phyloP scores from a whole-genome alignment of 495 filamentous ascomycete genomes.

The Astrothelium macrocarpum region DNA sequence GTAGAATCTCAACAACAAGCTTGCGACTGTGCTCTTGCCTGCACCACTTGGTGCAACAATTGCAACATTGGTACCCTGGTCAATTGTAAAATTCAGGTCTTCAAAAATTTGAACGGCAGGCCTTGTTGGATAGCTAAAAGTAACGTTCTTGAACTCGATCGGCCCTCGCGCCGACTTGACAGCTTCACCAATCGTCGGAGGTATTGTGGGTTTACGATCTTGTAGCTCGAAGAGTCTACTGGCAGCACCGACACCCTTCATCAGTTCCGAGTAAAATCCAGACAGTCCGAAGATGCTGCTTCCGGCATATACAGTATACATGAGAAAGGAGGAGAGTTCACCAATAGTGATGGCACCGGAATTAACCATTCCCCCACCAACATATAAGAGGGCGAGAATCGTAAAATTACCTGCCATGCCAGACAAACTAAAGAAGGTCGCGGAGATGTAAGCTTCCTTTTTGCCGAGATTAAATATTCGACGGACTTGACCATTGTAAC shows the following conservation, averaged over 20 bases:
- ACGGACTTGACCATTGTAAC: conserved; percentile 85
- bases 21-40: conserved; percentile 89
- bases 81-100: conserved; percentile 78
- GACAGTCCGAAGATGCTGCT: conserved; percentile 86
- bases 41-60: conserved; percentile 93
- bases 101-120: conserved; percentile 80
- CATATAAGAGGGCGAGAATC: conserved; percentile 81
- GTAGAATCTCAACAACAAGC: conserved; percentile 84
- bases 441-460: conserved; percentile 74
- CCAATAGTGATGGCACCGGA: conserved; percentile 78
- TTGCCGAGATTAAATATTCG: conserved; percentile 85
- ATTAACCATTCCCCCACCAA: conserved; percentile 81
- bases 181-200: conserved; percentile 65
- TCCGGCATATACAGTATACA: conserved; percentile 94
- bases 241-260: conserved; percentile 96
- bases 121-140: conserved; percentile 22
- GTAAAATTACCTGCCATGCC: conserved; percentile 93
- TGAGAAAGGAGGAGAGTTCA: conserved; percentile 92
- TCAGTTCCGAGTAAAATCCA: conserved; percentile 93
- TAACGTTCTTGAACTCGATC: conserved; percentile 34
- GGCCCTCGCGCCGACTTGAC: conserved; percentile 75
- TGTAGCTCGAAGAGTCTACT: conserved; percentile 92
- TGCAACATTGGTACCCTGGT: conserved; percentile 86
- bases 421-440: conserved; percentile 81
- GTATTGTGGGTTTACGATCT: conserved; percentile 80